Conservation (phyloP, 345 rosid genomes). For the Salix dunnii region DNA sequence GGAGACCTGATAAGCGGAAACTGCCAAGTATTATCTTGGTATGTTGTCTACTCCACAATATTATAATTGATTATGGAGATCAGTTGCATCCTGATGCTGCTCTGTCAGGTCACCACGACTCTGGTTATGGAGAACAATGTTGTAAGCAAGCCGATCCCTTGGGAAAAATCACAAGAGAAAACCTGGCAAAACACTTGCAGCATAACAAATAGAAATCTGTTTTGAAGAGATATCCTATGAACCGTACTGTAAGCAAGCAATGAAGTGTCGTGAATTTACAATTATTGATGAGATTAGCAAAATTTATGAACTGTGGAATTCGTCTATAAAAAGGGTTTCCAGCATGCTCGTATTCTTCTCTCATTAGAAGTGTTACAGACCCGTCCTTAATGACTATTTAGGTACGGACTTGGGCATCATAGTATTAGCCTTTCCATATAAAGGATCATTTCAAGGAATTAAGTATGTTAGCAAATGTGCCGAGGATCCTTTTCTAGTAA, state of each 20-base stretch:
- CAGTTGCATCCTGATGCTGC: constrained; percentile 62
- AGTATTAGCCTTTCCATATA: not conserved
- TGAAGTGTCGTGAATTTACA: not conserved
- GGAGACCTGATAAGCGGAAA: constrained; percentile 94
- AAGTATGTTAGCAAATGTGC: no score
- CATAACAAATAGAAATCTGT: constrained; percentile 19
- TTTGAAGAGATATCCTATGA: constrained; percentile 2
- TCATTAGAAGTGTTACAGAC: no score
- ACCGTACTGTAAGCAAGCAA: not conserved
- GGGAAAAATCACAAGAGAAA: constrained; percentile 53
- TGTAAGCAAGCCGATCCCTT: constrained; percentile 61
- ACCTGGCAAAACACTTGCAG: constrained; percentile 50
- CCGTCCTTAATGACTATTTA: not conserved
- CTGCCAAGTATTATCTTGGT: constrained; percentile 83
- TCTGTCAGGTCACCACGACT: constrained; percentile 65
- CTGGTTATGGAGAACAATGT: constrained; percentile 56
- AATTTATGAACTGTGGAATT: not conserved
- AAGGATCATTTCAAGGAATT: no score
- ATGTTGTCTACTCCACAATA: constrained; percentile 84
- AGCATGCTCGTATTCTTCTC: not conserved
- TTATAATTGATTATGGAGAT: constrained; percentile 73
- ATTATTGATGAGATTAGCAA: not conserved
- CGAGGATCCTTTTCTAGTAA: no score
- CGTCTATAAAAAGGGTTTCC: not conserved
- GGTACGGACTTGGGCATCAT: not conserved